Evolutionary conservation across 139 green algal species (phyloP), one percentile per base, ranked within the genome.

Genomic region (Tetradesmus lagerheimii): DNA sequence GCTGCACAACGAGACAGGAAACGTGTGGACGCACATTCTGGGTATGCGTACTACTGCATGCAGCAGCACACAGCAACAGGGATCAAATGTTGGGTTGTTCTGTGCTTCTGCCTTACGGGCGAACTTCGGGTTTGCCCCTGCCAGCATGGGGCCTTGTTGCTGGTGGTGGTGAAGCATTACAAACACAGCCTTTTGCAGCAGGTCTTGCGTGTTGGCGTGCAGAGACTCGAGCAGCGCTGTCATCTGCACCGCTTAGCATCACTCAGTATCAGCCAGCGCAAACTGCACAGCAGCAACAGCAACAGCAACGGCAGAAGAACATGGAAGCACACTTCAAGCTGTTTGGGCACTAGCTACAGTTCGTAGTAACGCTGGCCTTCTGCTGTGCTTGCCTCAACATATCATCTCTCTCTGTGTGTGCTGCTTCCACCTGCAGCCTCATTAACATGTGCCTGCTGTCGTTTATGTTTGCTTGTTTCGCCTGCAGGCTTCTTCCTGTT

Each of bases 1-100:
- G 15, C 45, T 98, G 53, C 98, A 99, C 94, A 99, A 99, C 91
- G 98, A 99, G 91, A 98, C 97, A 0, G 93, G 96, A 27, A 99
- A 99, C 88, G 96, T 99, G 1, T 99, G 95, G 95, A 98, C 94
- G 15, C 98, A 98, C 88, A 86, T 98, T 20, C 45, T 97, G 3
- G 94, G 95, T 97, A n/a, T n/a, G 79, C 15, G 85, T 41, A 4
- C 11, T 23, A 18, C 37, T 50, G 38, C 75, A 47, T 2, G 43
- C 15, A 31, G 15, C 37, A 20, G 41, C 38, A 12, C 71, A 23
- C 53, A 53, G 8, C n/a, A 39, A 11, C 15, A 9, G 18, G 39
- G 67, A 27, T n/a, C n/a, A n/a, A n/a, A n/a, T n/a, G n/a, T n/a
- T n/a, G n/a, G n/a, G n/a, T n/a, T n/a, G n/a, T n/a, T 62, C 47